Evolutionary conservation across 176 grass and related monocot genomes (phyloP).

Genomic region (Eragrostis nindensis): DNA sequence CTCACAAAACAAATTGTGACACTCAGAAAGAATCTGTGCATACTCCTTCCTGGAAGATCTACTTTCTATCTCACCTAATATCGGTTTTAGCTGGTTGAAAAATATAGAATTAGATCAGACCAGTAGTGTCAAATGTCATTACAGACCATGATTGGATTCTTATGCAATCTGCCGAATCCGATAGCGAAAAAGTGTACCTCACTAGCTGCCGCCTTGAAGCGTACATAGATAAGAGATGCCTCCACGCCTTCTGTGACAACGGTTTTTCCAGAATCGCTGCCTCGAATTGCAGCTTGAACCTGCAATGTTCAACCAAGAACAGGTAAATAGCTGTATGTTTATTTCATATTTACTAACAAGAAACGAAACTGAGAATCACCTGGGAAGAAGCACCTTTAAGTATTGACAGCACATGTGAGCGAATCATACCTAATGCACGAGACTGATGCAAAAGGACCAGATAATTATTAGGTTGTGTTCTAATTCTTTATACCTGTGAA

Average conservation of each 20-base stretch:
- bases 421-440: slow-evolving; percentile 90
- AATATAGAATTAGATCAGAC: slow-evolving; percentile 30
- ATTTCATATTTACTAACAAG: slow-evolving; percentile 17
- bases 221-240: slow-evolving; percentile 98
- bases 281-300: slow-evolving; percentile 91
- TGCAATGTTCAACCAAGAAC: slow-evolving; percentile 40
- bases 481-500: slow-evolving; percentile 18
- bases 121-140: slow-evolving; percentile 1
- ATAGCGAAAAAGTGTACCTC: slow-evolving; percentile 61
- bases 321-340: slow-evolving; percentile 30
- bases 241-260: slow-evolving; percentile 84
- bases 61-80: slow-evolving; percentile 89
- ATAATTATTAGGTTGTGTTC: slow-evolving; percentile 32
- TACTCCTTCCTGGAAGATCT: slow-evolving; percentile 95
- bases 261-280: slow-evolving; percentile 67
- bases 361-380: slow-evolving; percentile 60
- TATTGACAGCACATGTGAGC: slow-evolving; percentile 91
- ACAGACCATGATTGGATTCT: slow-evolving; percentile 5
- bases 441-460: slow-evolving; percentile 61
- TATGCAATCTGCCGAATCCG: slow-evolving; percentile 3
- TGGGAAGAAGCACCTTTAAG: slow-evolving; percentile 94
- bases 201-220: slow-evolving; percentile 94
- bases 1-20: slow-evolving; percentile 94
- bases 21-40: slow-evolving; percentile 81
- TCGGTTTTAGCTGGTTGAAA: slow-evolving; percentile 79